These are phyloP conservation scores for Colletotrichum cereale DNA, from an alignment of 2,329 filamentous ascomycete species.

Conservation along the genomic window DNA sequence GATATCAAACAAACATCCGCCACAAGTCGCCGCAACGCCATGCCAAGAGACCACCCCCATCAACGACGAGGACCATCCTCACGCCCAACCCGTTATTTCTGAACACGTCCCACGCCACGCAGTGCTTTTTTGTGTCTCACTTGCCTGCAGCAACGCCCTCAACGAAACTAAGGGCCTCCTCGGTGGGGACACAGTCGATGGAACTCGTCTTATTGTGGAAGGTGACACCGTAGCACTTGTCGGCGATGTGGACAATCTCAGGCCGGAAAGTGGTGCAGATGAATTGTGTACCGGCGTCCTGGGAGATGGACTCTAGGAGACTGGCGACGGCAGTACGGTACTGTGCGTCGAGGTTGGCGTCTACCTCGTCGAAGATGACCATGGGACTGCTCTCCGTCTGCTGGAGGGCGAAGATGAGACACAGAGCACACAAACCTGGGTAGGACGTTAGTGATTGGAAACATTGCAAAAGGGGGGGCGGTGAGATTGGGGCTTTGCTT, in stretches of 20 bases:
- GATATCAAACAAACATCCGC: constrained; percentile 37
- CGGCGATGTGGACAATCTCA: constrained; percentile 93
- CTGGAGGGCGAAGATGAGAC: constrained; percentile 98
- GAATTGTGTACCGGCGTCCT: constrained; percentile 79
- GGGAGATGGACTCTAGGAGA: constrained; percentile 84
- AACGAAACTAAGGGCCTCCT: constrained; percentile 93
- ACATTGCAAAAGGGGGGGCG: not conserved
- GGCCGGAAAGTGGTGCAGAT: constrained; percentile 99
- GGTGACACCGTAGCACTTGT: constrained; percentile 97
- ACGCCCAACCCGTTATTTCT: constrained; percentile 16
- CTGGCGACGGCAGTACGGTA: constrained; percentile 96
- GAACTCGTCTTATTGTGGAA: constrained; percentile 95
- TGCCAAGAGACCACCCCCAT: constrained; percentile 22
- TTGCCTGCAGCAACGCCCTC: constrained; percentile 74
- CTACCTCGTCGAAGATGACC: constrained; percentile 99
- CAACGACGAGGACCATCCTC: constrained; percentile 7
- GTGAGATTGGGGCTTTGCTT: constrained; percentile 52
- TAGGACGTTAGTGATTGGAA: constrained; percentile 40
- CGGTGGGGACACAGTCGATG: constrained; percentile 88
- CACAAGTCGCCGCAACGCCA: constrained; percentile 39
- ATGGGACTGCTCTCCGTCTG: constrained; percentile 97
- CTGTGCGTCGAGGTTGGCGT: constrained; percentile 97
- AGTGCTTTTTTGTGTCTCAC: not conserved
- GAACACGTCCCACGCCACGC: constrained; percentile 5
- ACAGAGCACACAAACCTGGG: constrained; percentile 91